Evolutionary conservation across 1,284 basidiomycete genomes (phyloP), one percentile per base, ranked within the genome.

Genomic region (Anthracocystis setariae): DNA sequence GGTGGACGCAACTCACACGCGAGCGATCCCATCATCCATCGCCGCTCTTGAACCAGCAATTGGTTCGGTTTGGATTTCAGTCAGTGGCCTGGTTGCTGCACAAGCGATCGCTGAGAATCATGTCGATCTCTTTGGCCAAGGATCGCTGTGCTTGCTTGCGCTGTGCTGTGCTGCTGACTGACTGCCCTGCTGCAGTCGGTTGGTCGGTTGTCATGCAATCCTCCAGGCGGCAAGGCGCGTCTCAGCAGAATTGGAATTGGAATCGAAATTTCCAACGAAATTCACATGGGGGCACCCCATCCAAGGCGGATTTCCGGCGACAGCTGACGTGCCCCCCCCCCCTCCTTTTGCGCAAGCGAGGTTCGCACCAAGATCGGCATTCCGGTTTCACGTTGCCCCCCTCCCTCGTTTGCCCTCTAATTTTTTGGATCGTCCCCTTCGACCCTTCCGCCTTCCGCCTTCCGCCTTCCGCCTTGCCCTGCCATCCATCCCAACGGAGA

Each of bases 271-370:
- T 55, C 38, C 18, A 18, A 42, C 20, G 12, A 42, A 42, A 42
- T 42, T 13, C 21, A 5, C n/a, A n/a, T 38, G 38, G 35, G 35
- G 35, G 29, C 29, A 37, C 13, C 32, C 8, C 37, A 46, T 45
- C 33, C 39, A 44, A 15, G 47, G 46, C 55, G 55, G 55, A 49
- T 32, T 27, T 54, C 55, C 63, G 63, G 24, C 63, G 52, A 59
- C 51, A 29, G 25, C 17, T 39, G 18, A 20, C 27, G 23, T 32
- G 32, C 12, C 4, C 9, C 24, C 24, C 12, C 4, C 9, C 24
- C 24, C 24, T 18, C 20, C 15, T 8, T 21, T 12, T 17, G 18
- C 32, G 12, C 47, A 65, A 59, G 55, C 56, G 56, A 59, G 49
- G 56, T 59, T 59, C 47, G 63, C 63, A 55, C 20, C 20, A 23